phyloP scores from a whole-genome alignment of 1,139 yeast species.

The Debaryomyces nepalensis region DNA sequence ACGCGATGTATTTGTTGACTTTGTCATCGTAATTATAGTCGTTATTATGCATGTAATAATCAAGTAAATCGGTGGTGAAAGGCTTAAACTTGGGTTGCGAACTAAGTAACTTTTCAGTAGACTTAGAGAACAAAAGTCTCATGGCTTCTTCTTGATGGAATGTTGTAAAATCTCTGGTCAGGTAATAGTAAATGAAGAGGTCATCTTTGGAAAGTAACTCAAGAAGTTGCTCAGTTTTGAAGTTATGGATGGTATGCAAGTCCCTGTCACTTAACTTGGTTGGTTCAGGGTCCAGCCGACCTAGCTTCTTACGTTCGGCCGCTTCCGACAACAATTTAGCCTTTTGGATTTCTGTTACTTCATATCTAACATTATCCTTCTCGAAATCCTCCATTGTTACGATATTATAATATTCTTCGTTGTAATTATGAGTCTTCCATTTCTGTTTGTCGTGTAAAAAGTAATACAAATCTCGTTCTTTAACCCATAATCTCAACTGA shows the following conservation, averaged over 20 bases:
- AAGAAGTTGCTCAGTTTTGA: conserved; percentile 30
- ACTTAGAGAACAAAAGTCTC: conserved; percentile 35
- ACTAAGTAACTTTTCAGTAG: conserved; percentile 30
- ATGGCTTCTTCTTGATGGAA: conserved; percentile 45
- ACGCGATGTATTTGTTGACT: conserved; percentile 25
- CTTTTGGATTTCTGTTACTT: conserved; percentile 12
- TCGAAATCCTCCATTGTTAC: conserved; percentile 4
- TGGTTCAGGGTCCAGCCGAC: conserved; percentile 1
- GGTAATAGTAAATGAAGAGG: conserved; percentile 33
- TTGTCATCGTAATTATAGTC: conserved; percentile 32
- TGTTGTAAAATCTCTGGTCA: conserved; percentile 36
- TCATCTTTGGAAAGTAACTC: conserved; percentile 40
- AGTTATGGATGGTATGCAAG: conserved; percentile 23
- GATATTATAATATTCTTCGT: conserved; percentile 22
- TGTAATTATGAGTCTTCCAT: conserved; percentile 35
- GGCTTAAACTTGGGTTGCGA: conserved; percentile 1
- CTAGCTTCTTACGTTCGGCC: conserved; percentile 21
- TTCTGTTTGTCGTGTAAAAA: conserved; percentile 23
- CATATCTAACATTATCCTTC: conserved; percentile 5
- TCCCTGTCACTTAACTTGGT: conserved; percentile 26
- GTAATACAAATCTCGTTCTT: conserved; percentile 26
- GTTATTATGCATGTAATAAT: conserved; percentile 33
- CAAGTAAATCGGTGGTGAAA: conserved; percentile 26
- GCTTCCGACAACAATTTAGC: conserved; percentile 18
- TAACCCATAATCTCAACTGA: conserved; percentile 39